Base-by-base conservation (phyloP, 768 basidiomycete species). In the Cystofilobasidium macerans region DNA sequence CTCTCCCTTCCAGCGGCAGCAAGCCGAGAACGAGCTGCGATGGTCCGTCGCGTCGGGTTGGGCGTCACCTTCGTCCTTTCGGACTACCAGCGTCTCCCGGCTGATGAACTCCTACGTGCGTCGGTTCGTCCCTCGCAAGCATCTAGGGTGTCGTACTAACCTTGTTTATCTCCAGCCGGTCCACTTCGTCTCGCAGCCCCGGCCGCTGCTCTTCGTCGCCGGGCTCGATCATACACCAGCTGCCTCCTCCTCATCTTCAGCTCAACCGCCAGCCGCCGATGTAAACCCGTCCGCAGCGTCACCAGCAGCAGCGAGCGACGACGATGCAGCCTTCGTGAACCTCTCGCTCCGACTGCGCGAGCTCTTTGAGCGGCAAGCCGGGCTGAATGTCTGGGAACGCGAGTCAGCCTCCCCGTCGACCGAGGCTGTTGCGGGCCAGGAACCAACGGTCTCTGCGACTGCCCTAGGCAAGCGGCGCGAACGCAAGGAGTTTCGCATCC, bases 201-300 rank as follows among this genome's bases (percentile, higher is more conserved):
- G 84, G 24, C 94, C 94, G 18, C 84, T 98, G 43, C 88, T 98
- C 88, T 94, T 95, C 74, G 87, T 92, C 24, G 89, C 90, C 30
- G 93, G 93, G 2, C 82, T 95, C 53, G 84, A 84, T 45, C 69
- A n/a, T n/a, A n/a, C 71, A 13, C 32, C 62, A 14, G 57, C 67
- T 2, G 48, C 54, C 28, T 38, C 38, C 22, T 9, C 75, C 73
- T 33, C 61, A 69, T 14, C 51, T 66, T 45, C 61, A n/a, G n/a
- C 18, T 68, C 72, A 28, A 28, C 64, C 30, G 60, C 63, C 12
- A n/a, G 61, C 65, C 13, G 53, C 62, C 35, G 51, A 51, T 16
- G 32, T 22, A 32, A 48, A 58, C 0, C 2, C 64, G 14, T 3
- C 69, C 16, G 1, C 57, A 28, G 59, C 42, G 1, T 57, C 47